A percentile compares a stretch with the other conserved stretches of the same genome.
phyloP scores from a whole-genome alignment of 768 basidiomycete species.

The Rhizopogon salebrosus region DNA sequence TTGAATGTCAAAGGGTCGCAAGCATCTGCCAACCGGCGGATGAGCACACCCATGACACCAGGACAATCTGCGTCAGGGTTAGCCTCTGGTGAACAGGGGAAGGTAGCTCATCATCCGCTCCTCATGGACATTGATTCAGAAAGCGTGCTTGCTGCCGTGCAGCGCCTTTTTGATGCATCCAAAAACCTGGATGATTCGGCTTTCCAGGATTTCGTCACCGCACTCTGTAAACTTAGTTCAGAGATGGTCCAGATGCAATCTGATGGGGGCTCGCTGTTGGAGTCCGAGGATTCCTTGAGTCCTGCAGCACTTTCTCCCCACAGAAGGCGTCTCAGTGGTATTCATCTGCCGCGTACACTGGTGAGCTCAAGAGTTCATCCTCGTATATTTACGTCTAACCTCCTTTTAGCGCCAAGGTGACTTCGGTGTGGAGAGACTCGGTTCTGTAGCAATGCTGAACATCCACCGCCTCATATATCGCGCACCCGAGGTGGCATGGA shows the following conservation, averaged over 20 bases:
- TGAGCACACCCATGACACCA: slow-evolving; percentile 26
- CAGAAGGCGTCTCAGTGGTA: slow-evolving; percentile 79
- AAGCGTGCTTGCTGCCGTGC: slow-evolving; percentile 66
- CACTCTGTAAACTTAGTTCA: slow-evolving; percentile 79
- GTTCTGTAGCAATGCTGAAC: slow-evolving; percentile 75
- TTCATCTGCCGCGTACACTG: slow-evolving; percentile 74
- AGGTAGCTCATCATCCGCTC: slow-evolving; percentile 47
- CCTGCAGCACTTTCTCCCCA: slow-evolving; percentile 40
- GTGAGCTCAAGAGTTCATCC: slow-evolving; percentile 37
- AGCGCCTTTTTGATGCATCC: slow-evolving; percentile 81
- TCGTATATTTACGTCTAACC: neutral
- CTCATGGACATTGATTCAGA: slow-evolving; percentile 73
- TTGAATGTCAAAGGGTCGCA: slow-evolving; percentile 56
- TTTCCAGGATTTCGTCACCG: slow-evolving; percentile 70
- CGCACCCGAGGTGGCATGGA: slow-evolving; percentile 83
- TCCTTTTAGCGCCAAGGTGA: slow-evolving; percentile 74
- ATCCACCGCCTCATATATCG: slow-evolving; percentile 83
- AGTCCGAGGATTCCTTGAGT: slow-evolving; percentile 27
- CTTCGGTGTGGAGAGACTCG: slow-evolving; percentile 87
- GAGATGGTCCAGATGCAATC: slow-evolving; percentile 94
- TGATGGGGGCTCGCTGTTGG: slow-evolving; percentile 19
- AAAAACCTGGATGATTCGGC: slow-evolving; percentile 79
- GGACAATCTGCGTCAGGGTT: slow-evolving; percentile 37
- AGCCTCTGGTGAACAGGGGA: slow-evolving; percentile 9
- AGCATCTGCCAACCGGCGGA: slow-evolving; percentile 24